phyloP scores from a whole-genome alignment of 2,329 filamentous ascomycete genomes.

The Lachnellula cervina region DNA sequence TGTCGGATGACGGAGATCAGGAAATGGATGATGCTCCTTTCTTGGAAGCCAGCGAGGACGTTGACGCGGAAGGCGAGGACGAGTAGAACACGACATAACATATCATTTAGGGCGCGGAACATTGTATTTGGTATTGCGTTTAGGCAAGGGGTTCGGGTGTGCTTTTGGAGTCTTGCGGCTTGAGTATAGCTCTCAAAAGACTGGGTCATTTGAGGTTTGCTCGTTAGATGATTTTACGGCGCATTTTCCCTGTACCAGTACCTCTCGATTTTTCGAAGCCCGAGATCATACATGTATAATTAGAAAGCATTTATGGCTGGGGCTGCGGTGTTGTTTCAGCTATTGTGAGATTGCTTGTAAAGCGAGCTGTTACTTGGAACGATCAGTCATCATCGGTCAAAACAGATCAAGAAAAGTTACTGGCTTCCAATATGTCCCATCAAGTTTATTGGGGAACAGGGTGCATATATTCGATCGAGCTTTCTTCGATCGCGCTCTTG shows the following conservation, averaged over 20 bases:
- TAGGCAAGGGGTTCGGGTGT: neutral
- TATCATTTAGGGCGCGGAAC: neutral
- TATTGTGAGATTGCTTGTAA: neutral
- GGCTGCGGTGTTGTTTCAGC: neutral
- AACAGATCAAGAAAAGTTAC: no score
- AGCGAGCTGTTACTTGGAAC: no score
- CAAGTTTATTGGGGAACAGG: no score
- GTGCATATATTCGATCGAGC: no score
- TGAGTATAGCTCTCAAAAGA: slow-evolving; percentile 1
- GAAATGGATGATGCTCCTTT: slow-evolving; percentile 32
- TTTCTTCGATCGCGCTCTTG: no score
- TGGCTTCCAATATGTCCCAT: no score
- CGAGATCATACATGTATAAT: neutral
- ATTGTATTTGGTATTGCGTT: neutral
- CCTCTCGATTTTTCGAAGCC: neutral
- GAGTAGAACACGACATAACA: slow-evolving; percentile 10
- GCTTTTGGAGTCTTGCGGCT: neutral
- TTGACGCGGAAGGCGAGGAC: slow-evolving; percentile 27
- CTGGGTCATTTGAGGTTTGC: neutral
- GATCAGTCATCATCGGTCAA: no score
- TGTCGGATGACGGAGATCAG: slow-evolving; percentile 22
- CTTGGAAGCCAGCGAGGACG: slow-evolving; percentile 16
- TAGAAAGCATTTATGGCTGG: neutral
- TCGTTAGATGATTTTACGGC: neutral
- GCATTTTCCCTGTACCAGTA: slow-evolving; percentile 3